A percentile compares a stretch with the other conserved stretches of the same genome.
Evolutionary conservation across 2,329 filamentous ascomycete genomes (phyloP).

Genomic region (Cladosporium sp.): DNA sequence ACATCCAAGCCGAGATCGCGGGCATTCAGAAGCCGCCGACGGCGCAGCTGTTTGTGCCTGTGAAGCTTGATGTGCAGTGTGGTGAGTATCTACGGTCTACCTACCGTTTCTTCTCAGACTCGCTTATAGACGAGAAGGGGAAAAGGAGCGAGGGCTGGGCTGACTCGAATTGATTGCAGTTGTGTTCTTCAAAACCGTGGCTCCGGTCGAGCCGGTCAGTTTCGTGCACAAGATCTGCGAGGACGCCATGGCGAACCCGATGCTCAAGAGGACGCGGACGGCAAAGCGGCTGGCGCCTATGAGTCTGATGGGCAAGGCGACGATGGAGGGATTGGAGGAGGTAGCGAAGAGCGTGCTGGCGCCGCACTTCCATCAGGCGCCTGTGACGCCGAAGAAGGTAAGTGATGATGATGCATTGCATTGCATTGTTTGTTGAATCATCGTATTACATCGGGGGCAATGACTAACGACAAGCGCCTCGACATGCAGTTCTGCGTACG

Average conservation of each 20-base stretch:
- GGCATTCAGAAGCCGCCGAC: conserved; percentile 56
- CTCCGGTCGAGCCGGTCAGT: conserved; percentile 60
- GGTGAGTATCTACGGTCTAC: conserved; percentile 41
- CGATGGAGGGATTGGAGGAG: conserved; percentile 65
- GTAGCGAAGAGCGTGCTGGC: conserved; percentile 64
- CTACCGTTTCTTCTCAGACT: not conserved
- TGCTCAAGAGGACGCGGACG: conserved; percentile 57
- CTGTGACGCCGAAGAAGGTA: conserved; percentile 54
- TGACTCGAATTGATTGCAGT: conserved; percentile 41
- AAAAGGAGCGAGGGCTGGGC: not conserved
- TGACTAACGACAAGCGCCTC: not conserved
- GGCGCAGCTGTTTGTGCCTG: conserved; percentile 52
- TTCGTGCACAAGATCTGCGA: conserved; percentile 60
- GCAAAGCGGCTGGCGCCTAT: conserved; percentile 63
- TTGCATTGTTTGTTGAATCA: not conserved
- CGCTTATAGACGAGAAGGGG: conserved; percentile 6
- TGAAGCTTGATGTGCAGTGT: conserved; percentile 58
- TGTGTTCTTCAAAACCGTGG: conserved; percentile 58
- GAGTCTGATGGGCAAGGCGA: conserved; percentile 64
- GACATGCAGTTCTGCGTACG: conserved; percentile 75
- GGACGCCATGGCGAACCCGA: conserved; percentile 53
- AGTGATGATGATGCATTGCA: conserved; percentile 24
- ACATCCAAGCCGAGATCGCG: conserved; percentile 71
- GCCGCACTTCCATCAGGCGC: conserved; percentile 61
- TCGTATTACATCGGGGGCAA: not conserved